phyloP scores from a whole-genome alignment of 129 eudicot species.

The Flaveria sonorensis region DNA sequence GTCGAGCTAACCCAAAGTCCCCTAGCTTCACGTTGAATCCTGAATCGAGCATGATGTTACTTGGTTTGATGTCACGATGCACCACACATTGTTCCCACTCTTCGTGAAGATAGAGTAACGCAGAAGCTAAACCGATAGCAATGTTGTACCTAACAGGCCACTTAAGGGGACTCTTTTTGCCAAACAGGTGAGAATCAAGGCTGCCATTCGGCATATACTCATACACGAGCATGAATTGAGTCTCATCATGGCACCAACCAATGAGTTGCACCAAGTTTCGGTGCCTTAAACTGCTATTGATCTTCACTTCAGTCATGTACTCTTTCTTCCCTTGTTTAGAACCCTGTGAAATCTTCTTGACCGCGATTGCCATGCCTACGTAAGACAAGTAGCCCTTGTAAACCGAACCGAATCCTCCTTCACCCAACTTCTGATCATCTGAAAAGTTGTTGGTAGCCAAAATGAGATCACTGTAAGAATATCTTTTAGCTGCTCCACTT shows the following conservation, averaged over 20 bases:
- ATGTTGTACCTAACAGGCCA: constrained; percentile 54
- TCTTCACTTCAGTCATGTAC: constrained; percentile 53
- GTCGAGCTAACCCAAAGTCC: constrained; percentile 59
- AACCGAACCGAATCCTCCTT: constrained; percentile 62
- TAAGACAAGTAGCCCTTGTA: constrained; percentile 45
- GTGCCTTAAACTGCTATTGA: constrained; percentile 51
- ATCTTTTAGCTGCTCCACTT: constrained; percentile 42
- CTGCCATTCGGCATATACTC: constrained; percentile 64
- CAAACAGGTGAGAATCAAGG: constrained; percentile 47
- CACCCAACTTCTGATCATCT: constrained; percentile 40
- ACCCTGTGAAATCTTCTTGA: constrained; percentile 47
- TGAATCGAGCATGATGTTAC: constrained; percentile 65
- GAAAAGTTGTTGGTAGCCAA: constrained; percentile 47
- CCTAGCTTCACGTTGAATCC: constrained; percentile 59
- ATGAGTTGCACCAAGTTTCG: constrained; percentile 52
- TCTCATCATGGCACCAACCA: constrained; percentile 58
- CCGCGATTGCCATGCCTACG: constrained; percentile 33
- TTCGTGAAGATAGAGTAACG: constrained; percentile 57
- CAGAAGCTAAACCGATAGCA: constrained; percentile 48
- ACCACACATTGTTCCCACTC: constrained; percentile 66
- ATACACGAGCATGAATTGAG: constrained; percentile 53
- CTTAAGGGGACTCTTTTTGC: constrained; percentile 28
- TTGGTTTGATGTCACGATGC: constrained; percentile 63
- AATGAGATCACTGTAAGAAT: constrained; percentile 32
- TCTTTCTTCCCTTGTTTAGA: constrained; percentile 57